Conservation (phyloP, 441 rosid genomes). For the Populus hybrid region DNA sequence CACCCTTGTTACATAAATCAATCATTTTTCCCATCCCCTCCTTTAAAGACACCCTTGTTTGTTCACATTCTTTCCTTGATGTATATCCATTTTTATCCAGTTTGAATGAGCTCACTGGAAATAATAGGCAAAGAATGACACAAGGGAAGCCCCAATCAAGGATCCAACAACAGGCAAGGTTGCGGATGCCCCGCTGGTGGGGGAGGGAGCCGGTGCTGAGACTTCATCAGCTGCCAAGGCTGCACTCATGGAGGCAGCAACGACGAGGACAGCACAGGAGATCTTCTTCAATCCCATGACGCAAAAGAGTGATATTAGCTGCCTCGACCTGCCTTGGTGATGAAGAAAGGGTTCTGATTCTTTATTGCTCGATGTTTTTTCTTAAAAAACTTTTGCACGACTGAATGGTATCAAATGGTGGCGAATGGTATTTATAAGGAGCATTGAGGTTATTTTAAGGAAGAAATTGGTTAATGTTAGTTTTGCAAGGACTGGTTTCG, state of each 20-base stretch:
- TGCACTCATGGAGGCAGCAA: conserved; percentile 50
- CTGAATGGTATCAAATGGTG: conserved; percentile 16
- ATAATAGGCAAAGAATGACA: conserved; percentile 58
- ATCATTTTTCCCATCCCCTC: background rate
- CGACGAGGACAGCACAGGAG: conserved; percentile 44
- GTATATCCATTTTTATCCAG: background rate
- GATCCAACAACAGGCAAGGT: conserved; percentile 50
- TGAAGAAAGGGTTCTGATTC: conserved; percentile 9
- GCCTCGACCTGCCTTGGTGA: conserved; percentile 25
- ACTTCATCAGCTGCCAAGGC: conserved; percentile 35
- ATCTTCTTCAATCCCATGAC: conserved; percentile 71
- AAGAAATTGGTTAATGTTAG: conserved; percentile 2
- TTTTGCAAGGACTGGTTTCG: background rate
- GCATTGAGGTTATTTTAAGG: background rate
- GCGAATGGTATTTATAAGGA: conserved; percentile 2
- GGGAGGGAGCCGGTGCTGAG: conserved; percentile 31
- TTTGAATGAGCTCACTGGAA: conserved; percentile 32
- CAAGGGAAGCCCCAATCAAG: conserved; percentile 56
- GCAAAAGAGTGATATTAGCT: background rate
- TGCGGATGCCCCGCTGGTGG: conserved; percentile 34
- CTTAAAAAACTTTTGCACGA: conserved; percentile 15
- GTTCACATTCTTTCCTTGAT: background rate
- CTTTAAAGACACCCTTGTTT: background rate
- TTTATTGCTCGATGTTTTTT: background rate
- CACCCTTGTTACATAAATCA: background rate